Evolutionary conservation across 148 eudicot genomes (phyloP), one percentile per base, ranked within the genome.

Genomic region (Fallopia convolvulus): DNA sequence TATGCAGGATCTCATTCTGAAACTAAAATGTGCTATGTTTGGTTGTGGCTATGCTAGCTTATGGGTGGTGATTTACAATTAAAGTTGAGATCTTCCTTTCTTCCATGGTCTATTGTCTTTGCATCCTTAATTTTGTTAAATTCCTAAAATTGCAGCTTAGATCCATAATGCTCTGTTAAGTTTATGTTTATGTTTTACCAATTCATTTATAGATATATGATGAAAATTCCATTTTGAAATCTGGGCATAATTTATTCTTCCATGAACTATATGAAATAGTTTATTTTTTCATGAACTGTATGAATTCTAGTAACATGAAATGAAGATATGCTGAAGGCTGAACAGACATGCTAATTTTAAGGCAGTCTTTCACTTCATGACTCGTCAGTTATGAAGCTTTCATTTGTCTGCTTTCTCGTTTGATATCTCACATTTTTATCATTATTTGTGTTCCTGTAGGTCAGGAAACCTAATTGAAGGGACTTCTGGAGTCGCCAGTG

Each of bases 381-480:
- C 32, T 23, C 5, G 66, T 55, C 21, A 60, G 9, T 26, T 30
- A 65, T 11, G 15, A 75, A 39, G 41, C 41, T 75, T 52, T 15
- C n/a, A 17, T 33, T 32, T 40, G n/a, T 53, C 11, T 33, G 39
- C 15, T 63, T 26, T 5, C 40, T 63, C 39, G 9, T 12, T 3
- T 18, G 15, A 63, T 63, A 63, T 63, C 70, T 32, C 15, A 12
- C 70, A 33, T 5, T 23, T 20, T 40, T 49, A 63, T 77, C 18
- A 15, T 65, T 47, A 12, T 53, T 74, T 44, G 9, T 78, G 30
- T 80, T 75, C 39, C 71, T 85, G 72, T 79, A 95, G 99, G 89
- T 95, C 99, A 47, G 99, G 99, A 52, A 89, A 89, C 84, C 79
- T 83, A 82, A 87, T 92, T 82, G 99, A 95, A 82, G 99, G 97